Percentiles rank a stretch among this genome's conserved stretches.
Evolutionary conservation across 352 stramenopile genomes (phyloP).

Genomic region (Achlya hypogyna): DNA sequence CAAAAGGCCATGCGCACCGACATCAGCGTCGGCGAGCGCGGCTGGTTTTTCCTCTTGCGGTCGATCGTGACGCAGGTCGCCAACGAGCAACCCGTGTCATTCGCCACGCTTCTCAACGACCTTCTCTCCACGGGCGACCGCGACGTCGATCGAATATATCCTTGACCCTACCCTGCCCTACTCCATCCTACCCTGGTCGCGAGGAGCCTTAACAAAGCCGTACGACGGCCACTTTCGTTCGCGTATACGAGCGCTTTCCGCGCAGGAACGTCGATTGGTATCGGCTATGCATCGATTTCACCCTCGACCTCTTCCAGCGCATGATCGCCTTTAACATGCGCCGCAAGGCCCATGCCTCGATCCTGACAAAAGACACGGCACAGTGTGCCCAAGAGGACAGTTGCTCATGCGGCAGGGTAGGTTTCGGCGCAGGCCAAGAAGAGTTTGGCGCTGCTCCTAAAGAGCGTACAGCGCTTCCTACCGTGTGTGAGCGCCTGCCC

Average conservation of each 20-base stretch:
- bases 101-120: neutral
- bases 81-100: neutral
- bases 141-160: neutral
- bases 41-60: conserved; percentile 1
- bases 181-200: neutral
- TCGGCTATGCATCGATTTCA: neutral
- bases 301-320: neutral
- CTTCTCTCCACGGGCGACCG: neutral
- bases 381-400: neutral
- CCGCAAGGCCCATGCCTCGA: neutral
- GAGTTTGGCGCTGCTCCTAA: neutral
- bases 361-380: neutral
- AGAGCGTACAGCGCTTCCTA: neutral
- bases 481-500: neutral
- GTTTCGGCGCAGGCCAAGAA: conserved; percentile 2
- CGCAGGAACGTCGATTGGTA: neutral
- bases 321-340: conserved; percentile 5
- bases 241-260: neutral
- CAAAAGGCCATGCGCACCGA: neutral
- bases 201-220: neutral
- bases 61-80: neutral
- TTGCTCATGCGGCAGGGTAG: neutral
- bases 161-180: neutral
- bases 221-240: neutral
- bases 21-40: neutral